Evolutionary conservation across 345 rosid genomes (phyloP), one percentile per base, ranked within the genome.

Genomic region (Salix brachista): DNA sequence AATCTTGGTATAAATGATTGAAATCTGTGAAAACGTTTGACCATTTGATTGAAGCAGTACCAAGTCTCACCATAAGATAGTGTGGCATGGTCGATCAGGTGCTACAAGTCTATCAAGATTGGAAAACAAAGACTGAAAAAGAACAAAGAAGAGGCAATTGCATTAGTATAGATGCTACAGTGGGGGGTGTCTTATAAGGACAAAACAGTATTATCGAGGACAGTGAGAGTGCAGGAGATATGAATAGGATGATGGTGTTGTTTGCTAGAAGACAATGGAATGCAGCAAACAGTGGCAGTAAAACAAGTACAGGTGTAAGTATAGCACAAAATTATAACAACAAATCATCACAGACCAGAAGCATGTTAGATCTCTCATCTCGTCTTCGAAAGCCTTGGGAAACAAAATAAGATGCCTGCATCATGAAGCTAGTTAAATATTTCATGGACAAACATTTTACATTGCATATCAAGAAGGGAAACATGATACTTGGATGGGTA

Each of bases 301-400:
- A 8, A 69, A 69, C 14, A 69, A 16, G 25, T 32, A 25, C 6
- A 72, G 19, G 18, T 3, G 60, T 37, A 67, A 70, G 18, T 11
- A 34, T 3, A 36, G 13, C 18, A 39, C 17, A 46, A 41, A 41
- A 46, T 46, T 46, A 14, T 46, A 46, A 46, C 17, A 44, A 3
- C 6, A 46, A 0, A 70, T 44, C 73, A 46, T 26, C 73, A 71
- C 65, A 0, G 77, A 94, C 97, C 97, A 94, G 78, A 69, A 94
- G 92, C 97, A 94, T 82, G 79, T 94, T 94, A 56, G 91, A 89
- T 83, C 93, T 86, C 82, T 86, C 86, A 85, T 91, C 97, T 26
- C 90, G 90, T 85, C 98, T 91, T 82, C 77, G 85, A 75, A 92
- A 94, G 73, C 90, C 90, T 82, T 56, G 80, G 18, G 80, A 83